These are phyloP conservation scores for Peronospora belbahrii DNA, from an alignment of 352 stramenopile genomes.

Conservation along the genomic window DNA sequence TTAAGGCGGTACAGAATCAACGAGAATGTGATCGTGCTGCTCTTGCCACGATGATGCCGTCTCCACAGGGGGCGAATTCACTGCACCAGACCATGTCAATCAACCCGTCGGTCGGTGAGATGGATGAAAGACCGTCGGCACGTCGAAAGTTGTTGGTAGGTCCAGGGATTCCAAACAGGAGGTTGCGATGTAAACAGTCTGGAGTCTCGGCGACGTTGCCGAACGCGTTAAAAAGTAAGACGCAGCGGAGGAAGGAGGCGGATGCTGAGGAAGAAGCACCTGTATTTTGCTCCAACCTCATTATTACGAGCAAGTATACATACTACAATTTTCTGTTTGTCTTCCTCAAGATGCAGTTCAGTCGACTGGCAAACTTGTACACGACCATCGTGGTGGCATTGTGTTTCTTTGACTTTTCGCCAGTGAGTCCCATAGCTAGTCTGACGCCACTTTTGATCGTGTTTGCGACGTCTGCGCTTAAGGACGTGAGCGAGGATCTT, in stretches of 20 bases:
- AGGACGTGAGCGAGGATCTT: constrained; percentile 80
- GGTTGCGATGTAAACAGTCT: constrained; percentile 15
- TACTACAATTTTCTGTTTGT: constrained; percentile 88
- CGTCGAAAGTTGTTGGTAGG: constrained; percentile 46
- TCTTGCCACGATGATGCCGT: constrained; percentile 72
- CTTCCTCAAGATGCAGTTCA: constrained; percentile 88
- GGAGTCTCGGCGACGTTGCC: constrained; percentile 16
- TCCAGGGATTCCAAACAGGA: constrained; percentile 15
- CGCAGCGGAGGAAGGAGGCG: constrained; percentile 21
- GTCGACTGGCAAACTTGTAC: constrained; percentile 83
- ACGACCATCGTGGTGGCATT: constrained; percentile 83
- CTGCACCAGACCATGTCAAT: constrained; percentile 57
- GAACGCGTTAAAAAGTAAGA: constrained; percentile 21
- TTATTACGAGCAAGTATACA: constrained; percentile 87
- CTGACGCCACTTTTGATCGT: constrained; percentile 82
- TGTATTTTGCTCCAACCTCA: constrained; percentile 67
- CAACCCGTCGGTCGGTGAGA: constrained; percentile 35
- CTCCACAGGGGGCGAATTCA: constrained; percentile 30
- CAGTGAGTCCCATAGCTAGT: constrained; percentile 75
- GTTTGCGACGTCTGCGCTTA: constrained; percentile 83
- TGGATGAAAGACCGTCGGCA: constrained; percentile 28
- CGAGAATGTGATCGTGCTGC: constrained; percentile 72
- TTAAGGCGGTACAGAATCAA: constrained; percentile 79
- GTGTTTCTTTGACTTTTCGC: constrained; percentile 87
- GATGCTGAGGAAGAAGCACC: constrained; percentile 20